A percentile compares a stretch with the other conserved stretches of the same genome.
phyloP scores from a whole-genome alignment of 2,329 filamentous ascomycete species.

The Thielaviopsis ethacetica region DNA sequence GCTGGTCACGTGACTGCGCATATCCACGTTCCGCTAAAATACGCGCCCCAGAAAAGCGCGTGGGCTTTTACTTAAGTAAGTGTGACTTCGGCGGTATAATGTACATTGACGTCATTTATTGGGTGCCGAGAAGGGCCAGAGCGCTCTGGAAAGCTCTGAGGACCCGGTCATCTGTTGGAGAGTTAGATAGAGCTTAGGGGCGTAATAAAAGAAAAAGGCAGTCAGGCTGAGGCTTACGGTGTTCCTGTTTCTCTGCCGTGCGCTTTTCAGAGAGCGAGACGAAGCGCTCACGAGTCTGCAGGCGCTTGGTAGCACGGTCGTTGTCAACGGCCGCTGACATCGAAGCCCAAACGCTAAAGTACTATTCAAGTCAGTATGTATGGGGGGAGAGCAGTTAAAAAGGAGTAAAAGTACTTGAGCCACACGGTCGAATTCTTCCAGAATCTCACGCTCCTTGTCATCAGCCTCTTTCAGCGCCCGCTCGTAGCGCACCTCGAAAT shows the following conservation, averaged over 20 bases:
- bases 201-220: neutral
- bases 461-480: slow-evolving; percentile 46
- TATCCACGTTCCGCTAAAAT: neutral
- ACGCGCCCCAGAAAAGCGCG: neutral
- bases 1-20: neutral
- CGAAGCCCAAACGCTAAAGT: slow-evolving; percentile 65
- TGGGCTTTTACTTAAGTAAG: neutral
- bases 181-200: too few species aligned
- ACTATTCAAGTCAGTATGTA: slow-evolving; percentile 30
- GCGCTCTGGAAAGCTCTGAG: slow-evolving; percentile 47
- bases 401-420: slow-evolving; percentile 33
- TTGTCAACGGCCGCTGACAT: slow-evolving; percentile 58
- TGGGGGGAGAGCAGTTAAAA: neutral
- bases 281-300: slow-evolving; percentile 63
- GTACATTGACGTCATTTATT: slow-evolving; percentile 3
- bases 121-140: slow-evolving; percentile 32
- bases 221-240: slow-evolving; percentile 54
- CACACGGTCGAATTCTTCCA: slow-evolving; percentile 51
- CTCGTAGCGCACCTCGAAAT: slow-evolving; percentile 56
- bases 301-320: slow-evolving; percentile 58
- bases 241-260: slow-evolving; percentile 58
- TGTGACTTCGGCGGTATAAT: neutral
- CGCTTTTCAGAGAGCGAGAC: slow-evolving; percentile 58
- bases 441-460: slow-evolving; percentile 45
- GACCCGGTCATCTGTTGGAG: slow-evolving; percentile 27